Conservation (phyloP, 2,329 filamentous ascomycete species). For the Didymella keratinophila region DNA sequence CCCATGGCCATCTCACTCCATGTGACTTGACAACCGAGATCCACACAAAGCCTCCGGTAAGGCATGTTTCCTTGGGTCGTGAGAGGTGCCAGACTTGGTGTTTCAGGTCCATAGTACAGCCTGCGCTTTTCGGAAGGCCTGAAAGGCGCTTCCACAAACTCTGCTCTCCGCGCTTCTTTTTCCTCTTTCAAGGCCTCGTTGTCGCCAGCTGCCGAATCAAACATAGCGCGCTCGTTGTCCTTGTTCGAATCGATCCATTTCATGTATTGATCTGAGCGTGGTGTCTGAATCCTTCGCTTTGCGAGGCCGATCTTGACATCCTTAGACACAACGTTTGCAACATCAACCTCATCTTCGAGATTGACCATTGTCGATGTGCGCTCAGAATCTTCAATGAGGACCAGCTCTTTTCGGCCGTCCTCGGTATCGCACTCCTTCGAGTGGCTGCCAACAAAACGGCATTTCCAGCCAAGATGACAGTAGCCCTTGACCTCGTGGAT, state of each 20-base stretch:
- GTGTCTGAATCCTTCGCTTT: slow-evolving; percentile 73
- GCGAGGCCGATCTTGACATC: slow-evolving; percentile 77
- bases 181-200: slow-evolving; percentile 42
- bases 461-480: slow-evolving; percentile 91
- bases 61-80: slow-evolving; percentile 97
- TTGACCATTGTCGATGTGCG: slow-evolving; percentile 58
- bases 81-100: slow-evolving; percentile 89
- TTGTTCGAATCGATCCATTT: slow-evolving; percentile 77
- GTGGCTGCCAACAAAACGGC: slow-evolving; percentile 87
- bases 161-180: slow-evolving; percentile 74
- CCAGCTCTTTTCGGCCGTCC: slow-evolving; percentile 83
- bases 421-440: slow-evolving; percentile 79
- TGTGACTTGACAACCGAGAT: slow-evolving; percentile 88
- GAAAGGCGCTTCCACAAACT: slow-evolving; percentile 85
- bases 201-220: slow-evolving; percentile 47
- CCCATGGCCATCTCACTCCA: slow-evolving; percentile 99
- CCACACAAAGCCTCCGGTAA: slow-evolving; percentile 87
- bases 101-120: slow-evolving; percentile 93
- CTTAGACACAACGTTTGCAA: slow-evolving; percentile 77
- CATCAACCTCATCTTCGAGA: slow-evolving; percentile 61
- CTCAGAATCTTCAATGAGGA: slow-evolving; percentile 68
- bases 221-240: slow-evolving; percentile 43
- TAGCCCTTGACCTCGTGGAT: slow-evolving; percentile 78
- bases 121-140: slow-evolving; percentile 91
- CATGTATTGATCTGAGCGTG: slow-evolving; percentile 77